These are phyloP conservation scores for Spergularia azorica DNA, from an alignment of 179 eudicot genomes.

Conservation along the genomic window DNA sequence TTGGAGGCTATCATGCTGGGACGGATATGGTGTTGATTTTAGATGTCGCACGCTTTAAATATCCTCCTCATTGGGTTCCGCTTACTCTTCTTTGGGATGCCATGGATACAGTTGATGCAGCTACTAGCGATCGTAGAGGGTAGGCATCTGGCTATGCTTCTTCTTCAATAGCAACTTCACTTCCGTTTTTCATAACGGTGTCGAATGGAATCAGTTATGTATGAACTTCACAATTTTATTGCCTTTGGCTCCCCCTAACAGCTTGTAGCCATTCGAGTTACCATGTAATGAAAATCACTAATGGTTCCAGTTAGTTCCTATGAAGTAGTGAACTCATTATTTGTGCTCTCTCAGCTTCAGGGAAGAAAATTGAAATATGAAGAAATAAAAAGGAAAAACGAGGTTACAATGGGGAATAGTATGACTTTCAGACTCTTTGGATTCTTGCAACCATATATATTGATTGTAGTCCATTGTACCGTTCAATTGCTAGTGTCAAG, in stretches of 20 bases:
- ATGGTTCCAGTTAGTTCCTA: background rate
- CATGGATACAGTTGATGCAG: conserved; percentile 74
- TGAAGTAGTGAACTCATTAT: background rate
- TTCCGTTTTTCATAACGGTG: background rate
- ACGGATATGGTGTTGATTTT: conserved; percentile 83
- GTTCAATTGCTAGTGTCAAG: conserved; percentile 3
- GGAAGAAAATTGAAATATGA: background rate
- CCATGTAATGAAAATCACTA: background rate
- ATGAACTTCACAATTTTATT: background rate
- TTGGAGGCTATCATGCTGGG: conserved; percentile 93
- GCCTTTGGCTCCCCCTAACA: background rate
- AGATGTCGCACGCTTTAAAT: conserved; percentile 93
- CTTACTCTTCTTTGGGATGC: conserved; percentile 92
- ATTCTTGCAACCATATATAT: background rate
- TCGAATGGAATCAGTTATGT: background rate
- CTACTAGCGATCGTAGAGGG: conserved; percentile 75
- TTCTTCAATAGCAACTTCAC: background rate
- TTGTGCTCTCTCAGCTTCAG: background rate
- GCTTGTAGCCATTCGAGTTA: background rate
- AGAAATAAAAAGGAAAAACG: background rate
- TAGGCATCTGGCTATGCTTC: conserved; percentile 32
- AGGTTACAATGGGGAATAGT: background rate
- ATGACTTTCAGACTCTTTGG: background rate
- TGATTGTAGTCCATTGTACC: background rate
- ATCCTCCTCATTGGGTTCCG: conserved; percentile 98